Evolutionary conservation across 2,329 filamentous ascomycete species (phyloP).

Genomic region (Blastomyces gilchristii): DNA sequence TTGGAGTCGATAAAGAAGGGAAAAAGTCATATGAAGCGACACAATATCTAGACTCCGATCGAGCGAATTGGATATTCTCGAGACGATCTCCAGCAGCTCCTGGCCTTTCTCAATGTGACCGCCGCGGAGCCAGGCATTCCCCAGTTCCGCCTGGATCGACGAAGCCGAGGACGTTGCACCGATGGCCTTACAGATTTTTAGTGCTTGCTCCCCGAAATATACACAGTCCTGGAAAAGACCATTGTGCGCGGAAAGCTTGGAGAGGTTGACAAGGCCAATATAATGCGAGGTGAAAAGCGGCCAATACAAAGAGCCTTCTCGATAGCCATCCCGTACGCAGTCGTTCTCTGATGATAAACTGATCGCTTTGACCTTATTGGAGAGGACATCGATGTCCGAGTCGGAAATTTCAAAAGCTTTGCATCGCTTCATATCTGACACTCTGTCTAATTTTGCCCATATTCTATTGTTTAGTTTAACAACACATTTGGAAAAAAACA

Average conservation of each 20-base stretch:
- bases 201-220: conserved; percentile 76
- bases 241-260: conserved; percentile 67
- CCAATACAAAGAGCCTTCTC: conserved; percentile 65
- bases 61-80: conserved; percentile 42
- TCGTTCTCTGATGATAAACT: conserved; percentile 26
- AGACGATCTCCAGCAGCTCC: conserved; percentile 50
- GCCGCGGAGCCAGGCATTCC: conserved; percentile 41
- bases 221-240: conserved; percentile 81
- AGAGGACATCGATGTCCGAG: conserved; percentile 28
- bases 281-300: conserved; percentile 63
- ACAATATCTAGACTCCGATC: conserved; percentile 46
- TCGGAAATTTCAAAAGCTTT: conserved; percentile 19
- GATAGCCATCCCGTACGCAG: conserved; percentile 26
- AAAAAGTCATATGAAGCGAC: conserved; percentile 37
- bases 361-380: conserved; percentile 32
- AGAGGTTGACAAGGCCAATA: conserved; percentile 60
- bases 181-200: conserved; percentile 62
- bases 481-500: conserved; percentile 40
- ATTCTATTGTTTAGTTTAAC: conserved; percentile 42
- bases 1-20: conserved; percentile 38
- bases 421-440: conserved; percentile 28
- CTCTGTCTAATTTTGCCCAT: conserved; percentile 43
- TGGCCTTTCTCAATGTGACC: conserved; percentile 42
- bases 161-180: conserved; percentile 47
- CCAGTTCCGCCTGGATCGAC: conserved; percentile 39